A percentile compares a stretch with the other conserved stretches of the same genome.
Evolutionary conservation across 2,329 filamentous ascomycete genomes (phyloP).

Genomic region (Macrophomina pseudophaseolina): DNA sequence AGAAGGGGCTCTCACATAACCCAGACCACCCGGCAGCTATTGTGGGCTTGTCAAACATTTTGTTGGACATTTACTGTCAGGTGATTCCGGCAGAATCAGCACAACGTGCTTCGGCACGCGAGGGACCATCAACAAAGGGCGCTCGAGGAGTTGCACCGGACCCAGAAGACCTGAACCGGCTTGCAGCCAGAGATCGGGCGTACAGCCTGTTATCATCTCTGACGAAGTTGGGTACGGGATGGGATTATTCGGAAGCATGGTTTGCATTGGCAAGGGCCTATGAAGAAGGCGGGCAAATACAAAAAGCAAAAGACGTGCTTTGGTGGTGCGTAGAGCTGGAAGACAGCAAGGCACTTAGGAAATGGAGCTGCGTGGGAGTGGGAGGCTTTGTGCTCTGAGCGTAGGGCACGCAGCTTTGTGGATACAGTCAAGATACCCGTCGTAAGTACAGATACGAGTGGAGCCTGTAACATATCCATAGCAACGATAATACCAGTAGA

Average conservation of each 20-base stretch:
- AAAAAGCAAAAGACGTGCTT: slow-evolving; percentile 88
- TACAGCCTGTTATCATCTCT: slow-evolving; percentile 81
- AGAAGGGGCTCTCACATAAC: slow-evolving; percentile 78
- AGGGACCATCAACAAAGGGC: not conserved
- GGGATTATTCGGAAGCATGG: slow-evolving; percentile 95
- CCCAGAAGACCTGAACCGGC: slow-evolving; percentile 75
- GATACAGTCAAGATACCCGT: slow-evolving; percentile 24
- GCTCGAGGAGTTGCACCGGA: slow-evolving; percentile 31
- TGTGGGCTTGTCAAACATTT: slow-evolving; percentile 80
- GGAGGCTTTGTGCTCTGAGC: slow-evolving; percentile 25
- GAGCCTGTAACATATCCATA: slow-evolving; percentile 17
- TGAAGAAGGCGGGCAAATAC: slow-evolving; percentile 81
- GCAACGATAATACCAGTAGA: too few relatives aligned
- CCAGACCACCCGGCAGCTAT: slow-evolving; percentile 81
- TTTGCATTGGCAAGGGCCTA: slow-evolving; percentile 84
- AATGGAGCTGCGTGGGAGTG: slow-evolving; percentile 71
- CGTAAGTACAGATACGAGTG: slow-evolving; percentile 24
- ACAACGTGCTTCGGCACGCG: not conserved
- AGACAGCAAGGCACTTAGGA: slow-evolving; percentile 77
- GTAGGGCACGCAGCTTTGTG: not conserved
- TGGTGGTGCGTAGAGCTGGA: slow-evolving; percentile 99
- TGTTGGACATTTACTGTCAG: slow-evolving; percentile 83
- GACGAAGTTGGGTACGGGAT: slow-evolving; percentile 83
- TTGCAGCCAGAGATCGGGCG: slow-evolving; percentile 89
- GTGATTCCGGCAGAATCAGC: slow-evolving; percentile 63